Conservation (phyloP, 1,284 basidiomycete genomes). For the Dichomitus squalens region DNA sequence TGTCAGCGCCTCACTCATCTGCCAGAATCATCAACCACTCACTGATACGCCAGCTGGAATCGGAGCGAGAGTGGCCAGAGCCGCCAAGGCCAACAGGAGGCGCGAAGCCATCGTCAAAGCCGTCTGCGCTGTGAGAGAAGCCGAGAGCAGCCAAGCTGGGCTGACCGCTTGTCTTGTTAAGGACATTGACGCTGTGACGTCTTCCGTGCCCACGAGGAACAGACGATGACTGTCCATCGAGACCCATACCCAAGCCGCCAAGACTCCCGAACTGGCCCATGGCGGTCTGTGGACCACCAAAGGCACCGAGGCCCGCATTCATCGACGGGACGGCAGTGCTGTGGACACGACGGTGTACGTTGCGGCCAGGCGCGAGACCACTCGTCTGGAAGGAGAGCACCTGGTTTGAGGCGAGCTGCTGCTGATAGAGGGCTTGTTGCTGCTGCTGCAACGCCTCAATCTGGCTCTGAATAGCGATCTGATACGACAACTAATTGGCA, state of each 20-base stretch:
- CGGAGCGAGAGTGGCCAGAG: conserved; percentile 77
- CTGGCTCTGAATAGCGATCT: conserved; percentile 90
- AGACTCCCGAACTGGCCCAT: conserved; percentile 73
- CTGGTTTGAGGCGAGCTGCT: conserved; percentile 79
- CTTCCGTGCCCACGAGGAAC: conserved; percentile 86
- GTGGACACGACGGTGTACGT: conserved; percentile 85
- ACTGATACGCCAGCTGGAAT: conserved; percentile 91
- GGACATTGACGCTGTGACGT: conserved; percentile 92
- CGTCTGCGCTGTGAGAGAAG: conserved; percentile 62
- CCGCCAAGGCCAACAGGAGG: conserved; percentile 57
- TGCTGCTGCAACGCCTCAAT: conserved; percentile 91
- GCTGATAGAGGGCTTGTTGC: conserved; percentile 87
- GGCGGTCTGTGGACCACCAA: conserved; percentile 53
- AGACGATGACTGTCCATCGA: conserved; percentile 66
- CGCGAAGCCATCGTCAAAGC: conserved; percentile 76
- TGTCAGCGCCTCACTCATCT: conserved; percentile 20
- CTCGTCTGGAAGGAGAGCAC: conserved; percentile 66
- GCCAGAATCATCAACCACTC: conserved; percentile 35
- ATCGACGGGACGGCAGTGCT: conserved; percentile 76
- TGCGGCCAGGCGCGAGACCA: conserved; percentile 67
- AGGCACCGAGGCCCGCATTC: conserved; percentile 37
- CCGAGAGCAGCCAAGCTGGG: conserved; percentile 50
- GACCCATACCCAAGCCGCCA: conserved; percentile 54
- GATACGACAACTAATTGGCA: conserved; percentile 7
- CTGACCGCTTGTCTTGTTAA: conserved; percentile 68